Evolutionary conservation across 371 early-diverging fungal genomes (phyloP), one percentile per base, ranked within the genome.

Genomic region (Actinomortierella wolfii): DNA sequence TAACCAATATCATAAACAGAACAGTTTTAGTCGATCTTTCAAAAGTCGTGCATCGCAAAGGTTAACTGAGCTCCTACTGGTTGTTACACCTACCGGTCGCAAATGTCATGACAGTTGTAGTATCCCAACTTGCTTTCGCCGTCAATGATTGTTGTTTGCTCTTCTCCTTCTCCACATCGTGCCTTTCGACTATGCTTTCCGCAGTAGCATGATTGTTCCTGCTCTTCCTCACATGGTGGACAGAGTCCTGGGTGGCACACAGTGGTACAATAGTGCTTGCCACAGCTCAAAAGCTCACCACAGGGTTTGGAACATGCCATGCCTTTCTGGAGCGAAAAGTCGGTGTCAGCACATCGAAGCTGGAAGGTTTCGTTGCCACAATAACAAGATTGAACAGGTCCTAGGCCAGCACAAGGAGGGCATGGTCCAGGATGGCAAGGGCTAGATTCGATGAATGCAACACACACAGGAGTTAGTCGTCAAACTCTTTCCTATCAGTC

Each of bases 391-490:
- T 84, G 81, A 7, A 80, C 68, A 2, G 94, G 91, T 3, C 92
- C 92, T 78, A 91, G 77, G 14, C 86, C 84, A 21, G 88, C 86
- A 75, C 97, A 97, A 2, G 95, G 94, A 26, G 92, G 89, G 60
- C 97, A 97, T 15, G 95, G 96, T 1, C 97, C 97, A 9, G 97
- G 96, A 79, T 97, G 97, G 62, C 97, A 96, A 20, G 82, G 90
- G 53, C 86, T 82, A 57, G 62, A 56, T 76, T 79, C 3, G 21
- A 42, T 55, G 2, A 18, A 49, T 45, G 25, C 34, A 18, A 55
- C 50, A 46, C 14, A 54, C 17, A 8, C 18, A 21, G 0, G 44
- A n/a, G 47, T 47, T 6, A 47, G 13, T 47, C 3, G 24, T 54
- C 21, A 24, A 4, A 2, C n/a, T n/a, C 13, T 20, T 45, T 17